phyloP scores from a whole-genome alignment of 2,329 filamentous ascomycete species.

The Diaporthe longicolla region DNA sequence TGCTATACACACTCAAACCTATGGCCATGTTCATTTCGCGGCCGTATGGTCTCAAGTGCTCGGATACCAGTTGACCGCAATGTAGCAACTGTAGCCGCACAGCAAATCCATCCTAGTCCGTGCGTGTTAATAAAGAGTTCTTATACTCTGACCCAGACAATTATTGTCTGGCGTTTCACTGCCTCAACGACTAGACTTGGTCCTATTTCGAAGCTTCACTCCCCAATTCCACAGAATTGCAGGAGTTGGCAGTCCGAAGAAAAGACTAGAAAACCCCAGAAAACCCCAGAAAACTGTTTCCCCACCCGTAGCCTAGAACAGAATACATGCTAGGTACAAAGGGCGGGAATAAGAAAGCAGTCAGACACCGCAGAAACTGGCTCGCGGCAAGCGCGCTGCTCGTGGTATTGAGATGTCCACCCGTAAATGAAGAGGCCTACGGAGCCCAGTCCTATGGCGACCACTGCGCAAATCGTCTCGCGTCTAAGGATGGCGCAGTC shows the following conservation, averaged over 20 bases:
- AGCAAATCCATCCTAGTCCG: background rate
- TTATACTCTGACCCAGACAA: background rate
- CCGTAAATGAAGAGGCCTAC: constrained; percentile 59
- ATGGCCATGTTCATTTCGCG: too few relatives aligned
- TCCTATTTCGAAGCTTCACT: constrained; percentile 45
- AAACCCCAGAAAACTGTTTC: constrained; percentile 56
- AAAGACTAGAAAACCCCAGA: constrained; percentile 55
- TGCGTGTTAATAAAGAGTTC: background rate
- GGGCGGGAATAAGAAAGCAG: constrained; percentile 64
- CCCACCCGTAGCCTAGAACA: constrained; percentile 55
- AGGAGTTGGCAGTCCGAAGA: constrained; percentile 53
- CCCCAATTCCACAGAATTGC: constrained; percentile 59
- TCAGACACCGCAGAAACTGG: constrained; percentile 60
- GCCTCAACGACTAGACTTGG: background rate
- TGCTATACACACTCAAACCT: too few relatives aligned
- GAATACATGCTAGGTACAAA: constrained; percentile 60
- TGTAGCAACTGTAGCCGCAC: too few relatives aligned
- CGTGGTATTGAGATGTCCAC: constrained; percentile 56
- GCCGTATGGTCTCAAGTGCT: too few relatives aligned
- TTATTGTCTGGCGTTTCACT: background rate
- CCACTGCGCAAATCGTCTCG: too few relatives aligned
- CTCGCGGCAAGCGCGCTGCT: constrained; percentile 62
- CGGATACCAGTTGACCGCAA: too few relatives aligned
- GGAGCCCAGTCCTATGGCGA: too few relatives aligned
- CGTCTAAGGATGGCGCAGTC: too few relatives aligned